Percentiles rank a stretch among this genome's conserved stretches.
Conservation (phyloP, 192 early-diverging fungal species). For the Glomus cerebriforme region DNA sequence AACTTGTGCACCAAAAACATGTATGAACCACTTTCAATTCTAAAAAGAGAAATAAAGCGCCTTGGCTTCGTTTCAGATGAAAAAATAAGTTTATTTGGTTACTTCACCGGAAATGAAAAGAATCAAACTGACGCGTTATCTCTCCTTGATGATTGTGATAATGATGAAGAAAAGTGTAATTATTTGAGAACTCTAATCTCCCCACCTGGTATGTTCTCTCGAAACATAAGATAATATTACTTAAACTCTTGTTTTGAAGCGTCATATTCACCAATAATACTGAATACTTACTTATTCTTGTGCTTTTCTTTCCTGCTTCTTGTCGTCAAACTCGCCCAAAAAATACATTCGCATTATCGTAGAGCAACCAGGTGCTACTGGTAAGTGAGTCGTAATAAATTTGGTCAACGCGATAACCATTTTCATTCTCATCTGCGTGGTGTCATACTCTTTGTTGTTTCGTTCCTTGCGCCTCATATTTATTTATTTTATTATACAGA, state of each 20-base stretch:
- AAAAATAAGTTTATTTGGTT: slow-evolving; percentile 15
- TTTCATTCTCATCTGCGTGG: not conserved
- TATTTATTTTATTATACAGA: not conserved
- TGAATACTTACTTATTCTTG: too few species aligned
- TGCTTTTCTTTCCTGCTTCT: too few species aligned
- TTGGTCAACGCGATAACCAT: not conserved
- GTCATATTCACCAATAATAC: too few species aligned
- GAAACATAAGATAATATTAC: too few species aligned
- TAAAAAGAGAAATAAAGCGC: slow-evolving; percentile 12
- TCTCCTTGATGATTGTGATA: not conserved
- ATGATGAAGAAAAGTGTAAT: not conserved
- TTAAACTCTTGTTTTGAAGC: too few species aligned
- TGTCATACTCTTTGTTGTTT: not conserved
- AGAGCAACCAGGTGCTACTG: not conserved
- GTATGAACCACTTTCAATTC: not conserved
- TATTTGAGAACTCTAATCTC: slow-evolving; percentile 22
- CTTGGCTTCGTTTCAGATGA: slow-evolving; percentile 8
- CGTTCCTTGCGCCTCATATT: not conserved
- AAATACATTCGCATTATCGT: not conserved
- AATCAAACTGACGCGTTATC: not conserved
- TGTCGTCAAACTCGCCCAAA: too few species aligned
- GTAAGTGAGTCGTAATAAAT: not conserved
- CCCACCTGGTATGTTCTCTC: slow-evolving; percentile 19
- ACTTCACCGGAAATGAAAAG: slow-evolving; percentile 17
- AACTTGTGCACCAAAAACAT: not conserved